phyloP scores from a whole-genome alignment of 2,329 filamentous ascomycete species.

The Fusarium chlamydosporum region DNA sequence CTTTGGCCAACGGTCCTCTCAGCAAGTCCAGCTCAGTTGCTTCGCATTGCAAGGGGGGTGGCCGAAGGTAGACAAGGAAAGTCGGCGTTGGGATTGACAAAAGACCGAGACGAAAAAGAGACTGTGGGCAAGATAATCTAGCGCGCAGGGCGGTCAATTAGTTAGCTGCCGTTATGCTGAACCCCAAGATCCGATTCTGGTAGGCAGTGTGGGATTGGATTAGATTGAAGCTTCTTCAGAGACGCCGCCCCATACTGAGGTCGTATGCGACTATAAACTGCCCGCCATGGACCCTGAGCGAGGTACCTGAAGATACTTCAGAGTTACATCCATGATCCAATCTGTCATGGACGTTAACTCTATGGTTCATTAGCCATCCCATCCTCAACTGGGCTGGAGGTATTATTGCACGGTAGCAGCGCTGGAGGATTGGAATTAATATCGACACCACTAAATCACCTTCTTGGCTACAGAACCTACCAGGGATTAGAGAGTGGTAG shows the following conservation, averaged over 20 bases:
- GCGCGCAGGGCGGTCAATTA: slow-evolving; percentile 7
- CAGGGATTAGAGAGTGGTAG: slow-evolving; percentile 29
- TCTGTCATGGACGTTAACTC: background rate
- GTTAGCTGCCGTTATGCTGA: slow-evolving; percentile 44
- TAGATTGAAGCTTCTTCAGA: slow-evolving; percentile 9
- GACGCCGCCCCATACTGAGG: slow-evolving; percentile 4
- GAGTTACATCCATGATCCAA: slow-evolving; percentile 26
- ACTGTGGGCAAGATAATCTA: slow-evolving; percentile 17
- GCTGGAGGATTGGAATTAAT: slow-evolving; percentile 25
- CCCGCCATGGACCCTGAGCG: slow-evolving; percentile 11
- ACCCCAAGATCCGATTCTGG: slow-evolving; percentile 15
- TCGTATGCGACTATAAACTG: background rate
- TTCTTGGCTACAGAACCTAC: slow-evolving; percentile 9
- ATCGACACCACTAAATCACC: slow-evolving; percentile 20
- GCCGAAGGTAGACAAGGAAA: slow-evolving; percentile 28
- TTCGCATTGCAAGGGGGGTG: slow-evolving; percentile 17
- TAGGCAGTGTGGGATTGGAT: slow-evolving; percentile 28
- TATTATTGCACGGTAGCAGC: slow-evolving; percentile 9
- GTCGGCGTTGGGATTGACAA: slow-evolving; percentile 23
- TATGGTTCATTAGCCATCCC: slow-evolving; percentile 4
- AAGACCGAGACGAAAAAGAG: slow-evolving; percentile 29
- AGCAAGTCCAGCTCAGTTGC: slow-evolving; percentile 8
- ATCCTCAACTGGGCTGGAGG: slow-evolving; percentile 16
- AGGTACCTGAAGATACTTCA: slow-evolving; percentile 28
- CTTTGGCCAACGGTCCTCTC: slow-evolving; percentile 40